Conservation (phyloP, 2,329 filamentous ascomycete species). For the Seiridium cupressi region DNA sequence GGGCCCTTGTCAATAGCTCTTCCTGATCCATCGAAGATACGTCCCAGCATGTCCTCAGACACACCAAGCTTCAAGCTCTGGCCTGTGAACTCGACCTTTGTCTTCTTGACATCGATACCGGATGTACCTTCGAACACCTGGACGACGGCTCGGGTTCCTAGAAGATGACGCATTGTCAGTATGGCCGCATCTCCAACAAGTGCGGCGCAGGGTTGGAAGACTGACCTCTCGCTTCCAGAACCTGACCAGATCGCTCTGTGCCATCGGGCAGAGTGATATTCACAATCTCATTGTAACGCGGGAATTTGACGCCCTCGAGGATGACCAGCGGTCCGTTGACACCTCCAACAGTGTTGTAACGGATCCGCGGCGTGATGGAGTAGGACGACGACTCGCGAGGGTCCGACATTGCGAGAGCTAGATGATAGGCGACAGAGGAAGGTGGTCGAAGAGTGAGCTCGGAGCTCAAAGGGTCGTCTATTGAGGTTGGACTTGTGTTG, state of each 20-base stretch:
- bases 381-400: constrained; percentile 59
- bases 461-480: constrained; percentile 9
- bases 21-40: constrained; percentile 97
- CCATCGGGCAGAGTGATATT: constrained; percentile 94
- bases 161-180: constrained; percentile 19
- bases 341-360: constrained; percentile 98
- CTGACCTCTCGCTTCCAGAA: constrained; percentile 93
- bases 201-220: constrained; percentile 1
- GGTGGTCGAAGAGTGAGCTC: constrained; percentile 8
- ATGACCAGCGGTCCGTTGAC: constrained; percentile 98
- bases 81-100: constrained; percentile 95
- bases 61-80: constrained; percentile 98
- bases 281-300: constrained; percentile 96
- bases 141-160: constrained; percentile 90
- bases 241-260: constrained; percentile 88
- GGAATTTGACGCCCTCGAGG: constrained; percentile 98
- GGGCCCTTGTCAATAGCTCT: constrained; percentile 98
- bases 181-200: background rate
- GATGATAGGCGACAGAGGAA: constrained; percentile 2
- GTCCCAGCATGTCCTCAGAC: constrained; percentile 98
- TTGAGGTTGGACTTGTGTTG: constrained; percentile 1
- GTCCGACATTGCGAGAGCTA: constrained; percentile 46
- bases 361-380: constrained; percentile 62
- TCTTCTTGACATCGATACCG: constrained; percentile 99
- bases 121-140: constrained; percentile 98